Percentiles rank a stretch among this genome's conserved stretches.
Evolutionary conservation across 139 green algal species (phyloP).

Genomic region (Tetradesmus lagerheimii): DNA sequence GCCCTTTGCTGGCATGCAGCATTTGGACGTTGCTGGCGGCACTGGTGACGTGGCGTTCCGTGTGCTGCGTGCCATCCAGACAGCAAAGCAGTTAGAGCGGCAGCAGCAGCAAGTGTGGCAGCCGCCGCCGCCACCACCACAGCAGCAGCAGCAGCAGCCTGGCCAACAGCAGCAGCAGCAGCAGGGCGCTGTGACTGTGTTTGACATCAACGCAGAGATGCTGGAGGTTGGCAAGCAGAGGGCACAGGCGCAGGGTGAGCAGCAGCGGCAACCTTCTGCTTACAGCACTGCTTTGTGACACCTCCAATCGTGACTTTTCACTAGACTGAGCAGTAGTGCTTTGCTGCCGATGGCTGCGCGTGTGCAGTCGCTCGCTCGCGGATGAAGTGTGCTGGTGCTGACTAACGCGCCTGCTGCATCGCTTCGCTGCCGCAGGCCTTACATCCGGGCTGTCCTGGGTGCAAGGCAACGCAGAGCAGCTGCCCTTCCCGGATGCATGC

Average conservation of each 20-base stretch:
- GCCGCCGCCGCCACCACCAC: background rate
- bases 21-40: constrained; percentile 98
- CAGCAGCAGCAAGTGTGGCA: constrained; percentile 4
- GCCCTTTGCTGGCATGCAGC: constrained; percentile 89
- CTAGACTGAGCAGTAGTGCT: background rate
- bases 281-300: background rate
- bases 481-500: constrained; percentile 80
- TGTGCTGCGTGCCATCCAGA: constrained; percentile 75
- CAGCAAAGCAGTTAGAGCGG: constrained; percentile 56
- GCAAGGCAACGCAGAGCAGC: constrained; percentile 90
- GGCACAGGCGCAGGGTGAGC: constrained; percentile 36
- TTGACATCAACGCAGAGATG: constrained; percentile 98
- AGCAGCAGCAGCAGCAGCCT: constrained; percentile 1
- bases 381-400: background rate
- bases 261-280: background rate
- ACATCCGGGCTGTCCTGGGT: constrained; percentile 77
- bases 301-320: too few relatives aligned
- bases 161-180: constrained; percentile 25
- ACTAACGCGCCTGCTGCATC: background rate
- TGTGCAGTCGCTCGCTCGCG: too few relatives aligned
- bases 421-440: constrained; percentile 17
- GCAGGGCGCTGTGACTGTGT: constrained; percentile 68
- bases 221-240: constrained; percentile 79
- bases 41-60: constrained; percentile 96
- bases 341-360: background rate